A percentile compares a stretch with the other conserved stretches of the same genome.
phyloP scores from a whole-genome alignment of 805 yeast species.

The Metschnikowia koreensis region DNA sequence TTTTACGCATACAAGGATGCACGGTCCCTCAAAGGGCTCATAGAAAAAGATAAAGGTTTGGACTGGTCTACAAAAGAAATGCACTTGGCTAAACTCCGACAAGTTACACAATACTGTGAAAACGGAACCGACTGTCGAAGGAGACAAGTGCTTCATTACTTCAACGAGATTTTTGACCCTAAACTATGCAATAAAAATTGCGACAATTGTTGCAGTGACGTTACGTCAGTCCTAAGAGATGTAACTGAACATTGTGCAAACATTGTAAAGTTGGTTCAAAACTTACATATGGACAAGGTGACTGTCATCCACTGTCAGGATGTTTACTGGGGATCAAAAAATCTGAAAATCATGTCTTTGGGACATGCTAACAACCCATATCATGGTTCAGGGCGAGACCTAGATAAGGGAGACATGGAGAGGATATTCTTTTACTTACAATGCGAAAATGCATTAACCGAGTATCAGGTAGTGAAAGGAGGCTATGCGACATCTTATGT shows the following conservation, averaged over 20 bases:
- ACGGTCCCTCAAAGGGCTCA: conserved; percentile 68
- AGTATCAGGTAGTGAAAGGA: conserved; percentile 67
- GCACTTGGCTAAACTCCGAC: conserved; percentile 72
- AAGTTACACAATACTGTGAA: conserved; percentile 89
- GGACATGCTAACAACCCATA: conserved; percentile 60
- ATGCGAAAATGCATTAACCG: conserved; percentile 62
- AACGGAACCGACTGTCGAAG: conserved; percentile 88
- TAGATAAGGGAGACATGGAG: conserved; percentile 71
- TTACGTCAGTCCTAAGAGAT: conserved; percentile 53
- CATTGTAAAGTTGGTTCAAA: conserved; percentile 57
- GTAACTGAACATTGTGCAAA: conserved; percentile 62
- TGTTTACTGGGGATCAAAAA: conserved; percentile 69
- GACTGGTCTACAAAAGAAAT: conserved; percentile 65
- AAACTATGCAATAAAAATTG: conserved; percentile 67
- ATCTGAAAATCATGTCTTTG: conserved; percentile 55
- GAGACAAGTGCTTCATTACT: conserved; percentile 83
- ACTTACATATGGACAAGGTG: conserved; percentile 56
- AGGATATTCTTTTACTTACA: conserved; percentile 78
- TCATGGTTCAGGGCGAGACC: conserved; percentile 68
- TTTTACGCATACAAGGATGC: conserved; percentile 82
- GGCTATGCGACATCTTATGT: conserved; percentile 83
- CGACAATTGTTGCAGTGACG: conserved; percentile 67
- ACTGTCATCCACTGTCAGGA: conserved; percentile 83
- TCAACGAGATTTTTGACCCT: conserved; percentile 77
- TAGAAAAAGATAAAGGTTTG: conserved; percentile 70